Conservation (phyloP, 2,329 filamentous ascomycete species). For the Aspergillus fumigatus region DNA sequence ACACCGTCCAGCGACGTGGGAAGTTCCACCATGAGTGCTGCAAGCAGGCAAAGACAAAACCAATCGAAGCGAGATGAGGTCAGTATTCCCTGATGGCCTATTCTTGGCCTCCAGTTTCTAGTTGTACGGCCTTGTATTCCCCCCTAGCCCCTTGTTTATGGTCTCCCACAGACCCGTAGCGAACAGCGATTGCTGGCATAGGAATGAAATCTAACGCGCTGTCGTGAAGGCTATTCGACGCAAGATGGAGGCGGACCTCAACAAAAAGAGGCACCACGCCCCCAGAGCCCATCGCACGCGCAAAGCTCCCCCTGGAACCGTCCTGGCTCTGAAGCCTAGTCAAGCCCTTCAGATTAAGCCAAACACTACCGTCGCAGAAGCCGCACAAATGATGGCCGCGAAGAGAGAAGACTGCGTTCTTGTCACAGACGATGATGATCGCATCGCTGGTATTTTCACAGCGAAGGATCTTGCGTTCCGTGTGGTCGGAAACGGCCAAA, state of each 20-base stretch:
- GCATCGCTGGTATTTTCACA: slow-evolving; percentile 97
- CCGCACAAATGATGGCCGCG: slow-evolving; percentile 96
- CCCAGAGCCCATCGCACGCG: slow-evolving; percentile 76
- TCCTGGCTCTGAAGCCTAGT: slow-evolving; percentile 91
- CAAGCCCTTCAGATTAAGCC: slow-evolving; percentile 97
- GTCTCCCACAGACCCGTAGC: slow-evolving; percentile 1
- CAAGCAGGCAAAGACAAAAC: slow-evolving; percentile 85
- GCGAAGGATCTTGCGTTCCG: slow-evolving; percentile 98
- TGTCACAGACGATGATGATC: slow-evolving; percentile 95
- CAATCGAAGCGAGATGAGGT: slow-evolving; percentile 99
- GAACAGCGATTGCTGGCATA: not conserved
- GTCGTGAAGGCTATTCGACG: slow-evolving; percentile 75
- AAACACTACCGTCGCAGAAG: slow-evolving; percentile 86
- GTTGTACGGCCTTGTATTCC: not conserved
- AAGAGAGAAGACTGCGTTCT: slow-evolving; percentile 98
- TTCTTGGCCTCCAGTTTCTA: not conserved
- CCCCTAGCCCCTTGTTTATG: slow-evolving; percentile 14
- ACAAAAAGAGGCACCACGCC: slow-evolving; percentile 86
- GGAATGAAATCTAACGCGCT: not conserved
- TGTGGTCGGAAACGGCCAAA: slow-evolving; percentile 85
- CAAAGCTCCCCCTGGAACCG: slow-evolving; percentile 93
- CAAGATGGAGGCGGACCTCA: slow-evolving; percentile 96
- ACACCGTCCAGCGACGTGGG: slow-evolving; percentile 48
- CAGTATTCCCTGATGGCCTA: not conserved
- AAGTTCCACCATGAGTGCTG: slow-evolving; percentile 72